phyloP scores from a whole-genome alignment of 2,329 filamentous ascomycete species.

The Elsinoe perseae region DNA sequence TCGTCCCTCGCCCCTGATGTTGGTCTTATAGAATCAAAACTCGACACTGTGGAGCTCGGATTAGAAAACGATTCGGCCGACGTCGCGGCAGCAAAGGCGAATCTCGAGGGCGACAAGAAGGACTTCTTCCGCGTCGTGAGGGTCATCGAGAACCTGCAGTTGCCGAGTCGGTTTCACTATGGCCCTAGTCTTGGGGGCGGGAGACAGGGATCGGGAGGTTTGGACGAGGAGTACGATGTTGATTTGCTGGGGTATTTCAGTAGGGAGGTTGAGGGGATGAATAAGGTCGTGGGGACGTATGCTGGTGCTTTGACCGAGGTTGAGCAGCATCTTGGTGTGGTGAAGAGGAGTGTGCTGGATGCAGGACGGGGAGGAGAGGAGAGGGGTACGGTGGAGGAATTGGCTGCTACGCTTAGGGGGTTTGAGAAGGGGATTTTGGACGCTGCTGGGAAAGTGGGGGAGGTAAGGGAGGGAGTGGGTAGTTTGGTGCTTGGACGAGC shows the following conservation, averaged over 20 bases:
- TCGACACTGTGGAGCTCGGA: slow-evolving; percentile 56
- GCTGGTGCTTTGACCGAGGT: slow-evolving; percentile 40
- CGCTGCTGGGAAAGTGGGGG: slow-evolving; percentile 41
- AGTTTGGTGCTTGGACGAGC: slow-evolving; percentile 31
- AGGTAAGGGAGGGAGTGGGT: slow-evolving; percentile 41
- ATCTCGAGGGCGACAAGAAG: slow-evolving; percentile 57
- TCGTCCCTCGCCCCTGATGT: slow-evolving; percentile 59
- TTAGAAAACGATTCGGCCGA: slow-evolving; percentile 55
- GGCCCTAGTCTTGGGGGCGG: slow-evolving; percentile 18
- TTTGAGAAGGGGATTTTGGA: slow-evolving; percentile 44
- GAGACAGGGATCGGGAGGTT: slow-evolving; percentile 22
- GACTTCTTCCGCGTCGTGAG: slow-evolving; percentile 66
- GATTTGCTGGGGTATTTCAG: slow-evolving; percentile 43
- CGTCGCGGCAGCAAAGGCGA: slow-evolving; percentile 49
- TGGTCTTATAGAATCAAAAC: slow-evolving; percentile 52
- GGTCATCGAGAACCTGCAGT: slow-evolving; percentile 64
- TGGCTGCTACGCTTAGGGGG: slow-evolving; percentile 40
- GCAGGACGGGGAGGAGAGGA: slow-evolving; percentile 21
- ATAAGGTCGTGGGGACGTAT: slow-evolving; percentile 35
- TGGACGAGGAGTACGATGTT: slow-evolving; percentile 33
- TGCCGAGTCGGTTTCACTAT: slow-evolving; percentile 58
- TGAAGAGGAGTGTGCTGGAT: slow-evolving; percentile 39
- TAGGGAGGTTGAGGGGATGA: slow-evolving; percentile 34
- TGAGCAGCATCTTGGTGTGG: slow-evolving; percentile 41
- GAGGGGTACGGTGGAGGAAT: slow-evolving; percentile 34